These are phyloP conservation scores for Candida tetrigidarum DNA, from an alignment of 1,139 yeast genomes.

Conservation along the genomic window DNA sequence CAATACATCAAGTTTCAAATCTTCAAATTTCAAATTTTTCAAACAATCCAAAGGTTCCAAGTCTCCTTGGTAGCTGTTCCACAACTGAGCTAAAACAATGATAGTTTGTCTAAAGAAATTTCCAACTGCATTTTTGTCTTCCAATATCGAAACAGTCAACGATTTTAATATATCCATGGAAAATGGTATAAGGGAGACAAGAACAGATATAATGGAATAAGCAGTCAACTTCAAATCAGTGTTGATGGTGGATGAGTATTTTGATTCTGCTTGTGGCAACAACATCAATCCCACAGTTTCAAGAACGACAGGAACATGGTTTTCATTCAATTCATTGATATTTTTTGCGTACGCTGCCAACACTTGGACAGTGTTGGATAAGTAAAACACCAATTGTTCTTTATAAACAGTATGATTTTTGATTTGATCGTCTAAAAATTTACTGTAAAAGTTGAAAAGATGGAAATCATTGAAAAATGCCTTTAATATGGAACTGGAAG, in stretches of 20 bases:
- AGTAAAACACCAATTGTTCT: slow-evolving; percentile 76
- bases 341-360: slow-evolving; percentile 43
- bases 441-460: slow-evolving; percentile 67
- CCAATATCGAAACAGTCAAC: slow-evolving; percentile 65
- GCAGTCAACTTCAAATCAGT: slow-evolving; percentile 81
- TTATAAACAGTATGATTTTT: slow-evolving; percentile 63
- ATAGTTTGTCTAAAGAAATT: slow-evolving; percentile 35
- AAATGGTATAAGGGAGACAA: slow-evolving; percentile 73
- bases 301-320: slow-evolving; percentile 55
- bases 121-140: slow-evolving; percentile 24
- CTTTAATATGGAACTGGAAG: slow-evolving; percentile 70
- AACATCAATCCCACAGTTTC: slow-evolving; percentile 60
- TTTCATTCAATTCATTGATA: slow-evolving; percentile 30
- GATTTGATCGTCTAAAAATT: slow-evolving; percentile 59
- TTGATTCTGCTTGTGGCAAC: slow-evolving; percentile 27
- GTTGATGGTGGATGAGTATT: slow-evolving; percentile 36
- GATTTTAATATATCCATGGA: slow-evolving; percentile 66
- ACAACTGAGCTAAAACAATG: slow-evolving; percentile 46
- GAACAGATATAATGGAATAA: slow-evolving; percentile 78
- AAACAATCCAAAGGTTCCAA: slow-evolving; percentile 22
- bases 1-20: slow-evolving; percentile 10
- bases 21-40: slow-evolving; percentile 17
- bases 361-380: slow-evolving; percentile 71
- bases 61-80: slow-evolving; percentile 34
- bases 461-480: slow-evolving; percentile 70